Evolutionary conservation across 768 basidiomycete species (phyloP), one percentile per base, ranked within the genome.

Genomic region (Lactarius hatsudake): DNA sequence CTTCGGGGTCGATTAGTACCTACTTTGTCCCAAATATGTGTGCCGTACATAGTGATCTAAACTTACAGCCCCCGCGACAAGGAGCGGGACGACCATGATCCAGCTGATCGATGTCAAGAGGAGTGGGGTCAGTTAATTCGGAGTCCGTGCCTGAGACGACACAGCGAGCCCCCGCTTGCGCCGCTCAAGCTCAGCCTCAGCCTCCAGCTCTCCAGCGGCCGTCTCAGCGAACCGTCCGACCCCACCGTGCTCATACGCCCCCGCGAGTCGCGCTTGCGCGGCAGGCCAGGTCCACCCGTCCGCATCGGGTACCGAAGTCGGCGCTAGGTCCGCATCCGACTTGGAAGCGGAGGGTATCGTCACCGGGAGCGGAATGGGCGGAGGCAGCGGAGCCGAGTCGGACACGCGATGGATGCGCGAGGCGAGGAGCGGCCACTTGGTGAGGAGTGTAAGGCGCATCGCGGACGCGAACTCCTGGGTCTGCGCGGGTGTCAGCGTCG

Each of bases 231-330:
- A 89, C 1, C 80, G 77, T 0, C 79, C 71, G 36, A 89, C 76
- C 0, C 90, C 88, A 6, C 84, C 87, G 26, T 81, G 75, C 12
- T 87, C 83, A 68, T 83, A 91, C 0, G 87, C 87, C 7, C 73
- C 79, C 54, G 77, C 72, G 13, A 91, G 75, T 12, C 88, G 80
- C 58, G 80, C 75, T 67, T 89, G 80, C 0, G 87, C 83, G 0
- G 81, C 85, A 3, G 79, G 76, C 83, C 81, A 85, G 5, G 72
- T 79, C 87, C 87, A 88, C 12, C 76, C n/a, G 0, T 65, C 64
- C 3, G 17, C 30, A 32, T 45, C 61, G 15, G 43, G 10, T 1
- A 42, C 43, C 12, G 13, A 60, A 34, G 53, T 28, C 23, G 8
- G 26, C 12, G 58, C 36, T 12, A 28, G 56, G 1, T 28, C 26